Evolutionary conservation across 768 basidiomycete genomes (phyloP).

Genomic region (Asterophora parasitica): DNA sequence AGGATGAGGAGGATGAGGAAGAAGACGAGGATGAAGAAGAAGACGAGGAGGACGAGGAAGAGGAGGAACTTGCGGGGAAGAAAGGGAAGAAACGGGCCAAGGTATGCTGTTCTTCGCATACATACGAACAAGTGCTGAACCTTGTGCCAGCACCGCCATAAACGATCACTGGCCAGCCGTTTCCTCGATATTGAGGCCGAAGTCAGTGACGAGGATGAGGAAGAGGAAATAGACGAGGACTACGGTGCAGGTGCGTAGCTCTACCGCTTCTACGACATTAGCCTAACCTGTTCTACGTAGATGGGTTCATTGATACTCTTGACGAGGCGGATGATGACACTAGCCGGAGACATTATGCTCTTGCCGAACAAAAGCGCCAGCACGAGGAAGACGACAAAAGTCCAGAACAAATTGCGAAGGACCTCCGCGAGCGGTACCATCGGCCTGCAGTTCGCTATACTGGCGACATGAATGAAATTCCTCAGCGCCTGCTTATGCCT

Average conservation of each 20-base stretch:
- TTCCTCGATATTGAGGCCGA: constrained; percentile 97
- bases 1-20: constrained; percentile 34
- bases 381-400: constrained; percentile 73
- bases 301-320: constrained; percentile 65
- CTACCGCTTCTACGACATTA: not conserved
- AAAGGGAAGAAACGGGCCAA: constrained; percentile 58
- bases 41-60: constrained; percentile 40
- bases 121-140: constrained; percentile 6
- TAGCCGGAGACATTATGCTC: constrained; percentile 56
- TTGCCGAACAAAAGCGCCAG: constrained; percentile 62
- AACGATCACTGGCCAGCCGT: constrained; percentile 58
- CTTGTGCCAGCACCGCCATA: constrained; percentile 54
- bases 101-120: constrained; percentile 30
- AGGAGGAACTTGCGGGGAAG: constrained; percentile 43
- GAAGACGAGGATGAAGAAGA: constrained; percentile 55
- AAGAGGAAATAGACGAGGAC: constrained; percentile 80
- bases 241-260: constrained; percentile 43
- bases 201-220: constrained; percentile 96
- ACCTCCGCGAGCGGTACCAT: constrained; percentile 73
- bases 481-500: constrained; percentile 93
- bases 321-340: constrained; percentile 67
- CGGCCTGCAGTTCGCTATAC: constrained; percentile 71
- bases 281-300: constrained; percentile 27
- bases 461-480: constrained; percentile 90
- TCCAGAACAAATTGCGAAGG: constrained; percentile 79